Evolutionary conservation across 352 stramenopile species (phyloP).

Genomic region (Paralagenidium karlingii): DNA sequence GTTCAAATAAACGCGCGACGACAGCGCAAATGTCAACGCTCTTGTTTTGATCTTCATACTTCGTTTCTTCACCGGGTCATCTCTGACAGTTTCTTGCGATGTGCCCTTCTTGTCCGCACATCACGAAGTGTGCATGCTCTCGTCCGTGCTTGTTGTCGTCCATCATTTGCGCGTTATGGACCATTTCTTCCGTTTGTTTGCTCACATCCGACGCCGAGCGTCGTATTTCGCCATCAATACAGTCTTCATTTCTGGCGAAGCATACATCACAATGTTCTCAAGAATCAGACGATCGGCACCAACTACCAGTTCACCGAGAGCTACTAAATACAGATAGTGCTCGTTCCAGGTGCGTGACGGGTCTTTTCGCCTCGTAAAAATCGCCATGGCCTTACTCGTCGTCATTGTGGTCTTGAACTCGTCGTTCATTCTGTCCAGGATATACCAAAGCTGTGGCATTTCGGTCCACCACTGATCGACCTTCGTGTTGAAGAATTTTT

Average conservation of each 20-base stretch:
- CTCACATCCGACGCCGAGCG: neutral
- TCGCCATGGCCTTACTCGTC: constrained; percentile 6
- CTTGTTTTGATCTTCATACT: no score
- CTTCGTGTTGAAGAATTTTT: constrained; percentile 9
- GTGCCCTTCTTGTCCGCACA: neutral
- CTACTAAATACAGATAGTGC: constrained; percentile 11
- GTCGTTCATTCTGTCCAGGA: constrained; percentile 6
- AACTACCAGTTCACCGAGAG: constrained; percentile 1
- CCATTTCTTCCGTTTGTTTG: neutral
- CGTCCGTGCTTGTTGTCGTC: neutral
- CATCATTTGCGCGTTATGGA: neutral
- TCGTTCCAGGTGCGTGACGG: constrained; percentile 5
- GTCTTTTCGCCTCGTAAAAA: constrained; percentile 8
- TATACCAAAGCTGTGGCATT: constrained; percentile 2
- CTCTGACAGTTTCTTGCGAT: neutral
- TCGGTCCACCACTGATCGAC: constrained; percentile 7
- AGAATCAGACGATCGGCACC: neutral
- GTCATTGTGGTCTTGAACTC: constrained; percentile 10
- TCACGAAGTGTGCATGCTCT: neutral
- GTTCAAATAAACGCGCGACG: no score
- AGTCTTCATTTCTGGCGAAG: neutral
- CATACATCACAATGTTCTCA: neutral
- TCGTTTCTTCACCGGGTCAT: neutral
- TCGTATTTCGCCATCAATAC: neutral
- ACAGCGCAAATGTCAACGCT: no score